phyloP scores from a whole-genome alignment of 805 yeast genomes.

The Lipomyces yamanashiensis region DNA sequence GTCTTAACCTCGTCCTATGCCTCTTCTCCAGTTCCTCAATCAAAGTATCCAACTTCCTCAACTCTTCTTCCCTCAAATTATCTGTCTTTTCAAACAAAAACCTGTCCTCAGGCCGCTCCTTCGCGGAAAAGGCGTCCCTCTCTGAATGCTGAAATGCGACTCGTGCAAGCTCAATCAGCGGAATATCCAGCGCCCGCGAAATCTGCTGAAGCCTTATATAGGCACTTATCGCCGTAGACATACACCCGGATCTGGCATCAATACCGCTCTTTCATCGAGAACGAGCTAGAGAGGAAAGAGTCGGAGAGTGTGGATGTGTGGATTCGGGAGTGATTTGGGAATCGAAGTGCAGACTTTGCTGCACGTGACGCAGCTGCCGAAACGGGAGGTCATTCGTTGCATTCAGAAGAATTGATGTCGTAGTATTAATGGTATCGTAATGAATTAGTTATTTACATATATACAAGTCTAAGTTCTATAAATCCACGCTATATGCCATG shows the following conservation, averaged over 20 bases:
- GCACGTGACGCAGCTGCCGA: no score
- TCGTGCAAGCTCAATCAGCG: background rate
- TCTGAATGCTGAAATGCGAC: background rate
- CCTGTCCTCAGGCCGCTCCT: background rate
- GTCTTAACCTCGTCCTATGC: background rate
- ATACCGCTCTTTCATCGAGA: background rate
- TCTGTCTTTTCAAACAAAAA: background rate
- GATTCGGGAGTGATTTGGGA: no score
- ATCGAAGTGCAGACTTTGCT: no score
- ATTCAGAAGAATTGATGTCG: no score
- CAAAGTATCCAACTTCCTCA: background rate
- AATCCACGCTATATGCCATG: no score
- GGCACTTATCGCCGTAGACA: constrained; percentile 11
- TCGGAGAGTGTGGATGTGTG: no score
- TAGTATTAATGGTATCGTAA: no score
- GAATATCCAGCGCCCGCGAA: background rate
- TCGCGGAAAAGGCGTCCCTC: background rate
- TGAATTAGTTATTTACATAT: no score
- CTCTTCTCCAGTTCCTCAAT: background rate
- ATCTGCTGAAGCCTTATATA: constrained; percentile 8
- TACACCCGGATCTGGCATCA: background rate
- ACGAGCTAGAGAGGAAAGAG: no score
- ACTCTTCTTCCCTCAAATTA: background rate
- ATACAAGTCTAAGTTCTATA: no score
- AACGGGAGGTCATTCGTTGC: no score